Evolutionary conservation across 768 basidiomycete species (phyloP), one percentile per base, ranked within the genome.

Genomic region (Trametes gibbosa): DNA sequence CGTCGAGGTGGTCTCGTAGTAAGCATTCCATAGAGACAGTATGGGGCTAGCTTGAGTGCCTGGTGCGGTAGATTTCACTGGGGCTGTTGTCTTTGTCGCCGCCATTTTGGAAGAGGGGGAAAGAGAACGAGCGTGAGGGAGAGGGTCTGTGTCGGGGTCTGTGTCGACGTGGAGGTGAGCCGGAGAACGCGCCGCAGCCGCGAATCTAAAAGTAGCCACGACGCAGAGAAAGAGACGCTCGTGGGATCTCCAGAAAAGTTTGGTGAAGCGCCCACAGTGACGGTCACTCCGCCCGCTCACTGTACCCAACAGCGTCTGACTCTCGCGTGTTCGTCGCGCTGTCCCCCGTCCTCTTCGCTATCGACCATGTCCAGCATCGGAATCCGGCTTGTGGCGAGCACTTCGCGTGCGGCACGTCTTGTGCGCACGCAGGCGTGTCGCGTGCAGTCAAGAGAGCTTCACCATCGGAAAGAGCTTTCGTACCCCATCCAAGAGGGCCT

Each of bases 401-500:
- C 51, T 14, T 61, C 63, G 27, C 55, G 59, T 32, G 54, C 56
- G 14, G 42, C 61, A 53, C 66, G 63, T 52, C 47, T 58, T 5
- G 50, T 56, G 16, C 61, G 39, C 27, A 50, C 53, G 34, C 63
- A 53, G 27, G 58, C 59, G 34, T 49, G 62, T 46, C 57, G 69
- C 35, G 52, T 66, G 24, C 59, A 56, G 53, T 54, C 61, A 80
- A 56, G 74, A 21, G 65, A 66, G 64, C 56, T 84, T 10, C 88
- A 90, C 72, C 70, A 75, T 53, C 79, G 79, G 57, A 77, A 75
- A 65, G 67, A 73, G 10, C 80, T 91, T 27, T 84, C 84, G 1
- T 95, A 92, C 75, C 72, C 79, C 9, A 69, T 86, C 27, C 83
- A 90, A 45, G 75, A 82, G 40, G 94, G 93, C 19, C 76, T 95